phyloP scores from a whole-genome alignment of 2,329 filamentous ascomycete species.

The Fonsecaea pugnacius region DNA sequence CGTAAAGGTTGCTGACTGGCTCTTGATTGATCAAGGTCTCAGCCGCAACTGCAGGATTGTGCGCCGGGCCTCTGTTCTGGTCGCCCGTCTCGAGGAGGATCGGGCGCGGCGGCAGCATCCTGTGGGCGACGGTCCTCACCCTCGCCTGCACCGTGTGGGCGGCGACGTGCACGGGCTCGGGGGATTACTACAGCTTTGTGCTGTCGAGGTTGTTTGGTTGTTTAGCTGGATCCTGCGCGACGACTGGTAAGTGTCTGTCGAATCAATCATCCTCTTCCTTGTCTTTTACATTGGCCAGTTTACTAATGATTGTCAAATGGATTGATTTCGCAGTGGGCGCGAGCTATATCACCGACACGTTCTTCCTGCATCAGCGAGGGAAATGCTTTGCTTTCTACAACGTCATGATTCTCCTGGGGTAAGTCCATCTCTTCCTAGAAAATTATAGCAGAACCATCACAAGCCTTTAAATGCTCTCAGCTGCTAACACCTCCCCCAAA shows the following conservation, averaged over 20 bases:
- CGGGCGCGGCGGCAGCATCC: constrained; percentile 34
- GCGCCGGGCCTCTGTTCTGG: constrained; percentile 35
- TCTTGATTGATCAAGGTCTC: constrained; percentile 18
- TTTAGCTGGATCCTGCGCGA: constrained; percentile 7
- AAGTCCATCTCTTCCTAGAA: constrained; percentile 28
- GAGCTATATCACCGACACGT: constrained; percentile 46
- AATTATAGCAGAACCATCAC: background rate
- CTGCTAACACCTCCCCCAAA: constrained; percentile 31
- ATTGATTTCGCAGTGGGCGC: constrained; percentile 7
- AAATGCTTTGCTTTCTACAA: constrained; percentile 47
- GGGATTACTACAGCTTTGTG: constrained; percentile 35
- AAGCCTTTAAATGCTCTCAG: constrained; percentile 14
- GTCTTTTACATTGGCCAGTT: too few relatives aligned
- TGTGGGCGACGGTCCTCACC: constrained; percentile 36
- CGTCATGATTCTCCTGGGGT: constrained; percentile 46
- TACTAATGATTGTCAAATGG: background rate
- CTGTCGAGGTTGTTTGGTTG: constrained; percentile 35
- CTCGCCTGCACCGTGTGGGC: constrained; percentile 37
- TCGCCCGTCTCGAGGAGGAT: constrained; percentile 31
- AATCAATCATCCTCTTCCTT: too few relatives aligned
- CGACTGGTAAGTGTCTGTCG: background rate
- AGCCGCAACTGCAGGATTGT: constrained; percentile 33
- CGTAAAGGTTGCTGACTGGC: background rate
- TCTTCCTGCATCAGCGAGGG: constrained; percentile 52
- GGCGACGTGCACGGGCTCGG: constrained; percentile 35